Percentiles rank a stretch among this genome's conserved stretches.
Conservation (phyloP, 78 protist genomes). For the Parvularia atlantis region DNA sequence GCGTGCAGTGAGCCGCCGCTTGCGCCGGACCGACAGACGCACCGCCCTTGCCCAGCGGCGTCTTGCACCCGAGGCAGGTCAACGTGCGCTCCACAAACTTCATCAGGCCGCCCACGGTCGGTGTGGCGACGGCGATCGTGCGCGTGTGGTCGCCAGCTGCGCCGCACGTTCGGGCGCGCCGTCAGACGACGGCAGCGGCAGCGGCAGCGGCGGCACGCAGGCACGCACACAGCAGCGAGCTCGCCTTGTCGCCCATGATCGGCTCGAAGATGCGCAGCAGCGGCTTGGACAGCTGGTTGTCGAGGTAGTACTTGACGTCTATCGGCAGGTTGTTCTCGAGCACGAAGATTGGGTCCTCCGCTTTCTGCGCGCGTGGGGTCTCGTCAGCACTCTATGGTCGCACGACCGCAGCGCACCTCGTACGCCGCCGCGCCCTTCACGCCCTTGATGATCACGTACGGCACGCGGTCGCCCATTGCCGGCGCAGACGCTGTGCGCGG, state of each 20-base stretch:
- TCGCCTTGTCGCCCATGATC: conserved; percentile 46
- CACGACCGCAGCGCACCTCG: conserved; percentile 44
- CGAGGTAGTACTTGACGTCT: conserved; percentile 92
- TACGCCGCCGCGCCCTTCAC: conserved; percentile 66
- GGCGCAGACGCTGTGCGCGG: conserved; percentile 92
- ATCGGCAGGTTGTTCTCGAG: conserved; percentile 90
- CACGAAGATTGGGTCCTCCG: conserved; percentile 98
- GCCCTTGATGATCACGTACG: conserved; percentile 93
- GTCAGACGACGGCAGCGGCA: not conserved
- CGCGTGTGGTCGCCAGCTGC: conserved; percentile 91
- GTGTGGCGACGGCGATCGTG: conserved; percentile 45
- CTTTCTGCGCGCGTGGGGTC: too few relatives aligned
- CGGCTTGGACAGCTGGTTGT: conserved; percentile 90
- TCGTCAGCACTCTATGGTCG: too few relatives aligned
- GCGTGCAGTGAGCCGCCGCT: not conserved
- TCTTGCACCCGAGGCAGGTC: conserved; percentile 67
- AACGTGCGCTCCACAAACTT: conserved; percentile 32
- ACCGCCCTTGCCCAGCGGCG: conserved; percentile 5
- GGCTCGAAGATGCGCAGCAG: conserved; percentile 86
- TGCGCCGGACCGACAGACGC: not conserved
- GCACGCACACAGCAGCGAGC: conserved; percentile 22
- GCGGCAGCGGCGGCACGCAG: too few relatives aligned
- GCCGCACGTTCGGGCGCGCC: not conserved
- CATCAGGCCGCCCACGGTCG: conserved; percentile 66
- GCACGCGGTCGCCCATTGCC: conserved; percentile 96